Evolutionary conservation across 2,329 filamentous ascomycete genomes (phyloP), one percentile per base, ranked within the genome.

Genomic region (Xylariaceae sp.): DNA sequence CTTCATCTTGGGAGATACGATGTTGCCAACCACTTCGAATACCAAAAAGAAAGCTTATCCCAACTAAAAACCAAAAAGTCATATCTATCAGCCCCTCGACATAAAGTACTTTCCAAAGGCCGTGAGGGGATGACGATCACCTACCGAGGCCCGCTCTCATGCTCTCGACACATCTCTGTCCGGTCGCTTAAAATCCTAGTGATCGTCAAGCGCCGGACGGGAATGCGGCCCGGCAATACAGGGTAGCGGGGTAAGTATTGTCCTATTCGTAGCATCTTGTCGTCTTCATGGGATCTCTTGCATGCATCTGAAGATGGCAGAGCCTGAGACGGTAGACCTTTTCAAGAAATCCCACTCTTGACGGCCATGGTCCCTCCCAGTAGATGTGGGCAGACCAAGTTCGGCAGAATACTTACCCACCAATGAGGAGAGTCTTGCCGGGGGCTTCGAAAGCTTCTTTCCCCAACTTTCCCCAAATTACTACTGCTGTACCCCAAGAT

Each of bases 1-100:
- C 63, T 75, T 78, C 75, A 78, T 78, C 30, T 50, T 58, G 34
- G 24, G 17, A 14, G 3, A 15, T 32, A 24, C 21, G 11, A 24
- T 24, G 7, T 24, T 24, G n/a, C n/a, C n/a, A n/a, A n/a, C n/a
- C n/a, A n/a, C n/a, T n/a, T n/a, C n/a, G n/a, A n/a, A n/a, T n/a
- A n/a, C n/a, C n/a, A n/a, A n/a, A n/a, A n/a, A n/a, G n/a, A n/a
- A n/a, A n/a, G n/a, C n/a, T n/a, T n/a, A n/a, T n/a, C n/a, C n/a
- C n/a, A n/a, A n/a, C n/a, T n/a, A n/a, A n/a, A n/a, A n/a, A n/a
- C n/a, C n/a, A n/a, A n/a, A n/a, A n/a, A n/a, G n/a, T n/a, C n/a
- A n/a, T n/a, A n/a, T n/a, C n/a, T n/a, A n/a, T n/a, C n/a, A n/a
- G n/a, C n/a, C n/a, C n/a, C n/a, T n/a, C n/a, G n/a, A n/a, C n/a